Evolutionary conservation across 1,284 basidiomycete genomes (phyloP), one percentile per base, ranked within the genome.

Genomic region (Nidula niveotomentosa): DNA sequence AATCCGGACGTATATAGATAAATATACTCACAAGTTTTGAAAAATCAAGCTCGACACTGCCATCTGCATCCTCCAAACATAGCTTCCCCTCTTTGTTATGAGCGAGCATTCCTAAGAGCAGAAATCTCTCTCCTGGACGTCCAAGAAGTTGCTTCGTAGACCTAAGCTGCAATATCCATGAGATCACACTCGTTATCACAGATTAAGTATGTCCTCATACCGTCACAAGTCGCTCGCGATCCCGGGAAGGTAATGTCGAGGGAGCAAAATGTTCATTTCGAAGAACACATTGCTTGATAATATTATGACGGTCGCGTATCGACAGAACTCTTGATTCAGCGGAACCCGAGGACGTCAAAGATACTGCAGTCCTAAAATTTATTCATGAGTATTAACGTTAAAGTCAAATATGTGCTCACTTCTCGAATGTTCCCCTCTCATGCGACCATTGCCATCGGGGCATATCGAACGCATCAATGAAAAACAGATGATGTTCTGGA

Each of bases 141-240:
- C 97, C 97, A 1, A 99, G 81, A 8, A 99, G 79, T 67, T 99
- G 96, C 70, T 98, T 97, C 5, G 94, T 99, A 2, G 96, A 96
- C 60, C 91, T 95, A 18, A 99, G 77, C 93, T 96, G 58, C 34
- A 52, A 53, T 54, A 52, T 56, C 13, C 52, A 52, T 55, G 30
- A 53, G 33, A 36, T 37, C 45, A 46, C 13, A 10, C 23, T 48
- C 34, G 57, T 41, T 53, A 57, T 15, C 17, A 3, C 23, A 23
- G 5, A 3, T 23, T 23, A 23, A 23, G 23, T 5, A 23, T 23
- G 23, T 5, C 23, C 23, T 64, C 84, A 59, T 63, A 92, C 92
- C 60, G 94, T 96, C 49, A 97, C 84, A 53, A 96, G 86, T 56
- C 86, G 86, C 56, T 90, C 86, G 49, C 93, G 78, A 71, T 96